Base-by-base conservation (phyloP, 169 alveolate species). In the Toxoplasma gondii region DNA sequence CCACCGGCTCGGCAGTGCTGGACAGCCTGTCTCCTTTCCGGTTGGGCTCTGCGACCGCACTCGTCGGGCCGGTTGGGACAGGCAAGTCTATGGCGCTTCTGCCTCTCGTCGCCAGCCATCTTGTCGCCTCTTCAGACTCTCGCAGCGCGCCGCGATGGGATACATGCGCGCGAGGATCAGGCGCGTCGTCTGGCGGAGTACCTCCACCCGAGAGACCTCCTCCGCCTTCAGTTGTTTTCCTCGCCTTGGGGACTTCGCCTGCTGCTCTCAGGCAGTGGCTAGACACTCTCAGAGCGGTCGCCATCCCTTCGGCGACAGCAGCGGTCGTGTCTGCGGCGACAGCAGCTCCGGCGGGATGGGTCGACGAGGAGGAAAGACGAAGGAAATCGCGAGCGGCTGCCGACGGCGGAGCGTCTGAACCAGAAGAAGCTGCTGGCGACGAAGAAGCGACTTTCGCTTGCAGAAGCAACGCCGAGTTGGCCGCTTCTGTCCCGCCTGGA, bases 51-150 rank as follows among this genome's bases (percentile, higher is more conserved):
- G 1, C 84, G 45, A 12, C 44, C 10, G 84, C 84, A 27, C 17
- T 74, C 84, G 39, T 74, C 39, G 84, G 84, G 39, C 84, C 84
- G 17, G 31, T 36, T 4, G 84, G 84, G 84, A 74, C 84, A 36
- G 84, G 84, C 49, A 74, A 74, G 43, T 34, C 84, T 1, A 31
- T 12, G 43, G 1, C 84, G n/a, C 84, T 74, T 27, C 49, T 74
- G 44, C 84, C 84, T 12, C 49, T 36, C 49, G 44, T 74, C 12
- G 84, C 84, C 84, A 31, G 27, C 39, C 84, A 74, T 44, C 49
- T 36, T 74, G 84, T 36, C 44, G 1, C 84, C 44, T 34, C 84
- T 74, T 31, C 84, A 4, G 43, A 2, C 44, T 74, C 84, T 44
- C n/a, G 41, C 84, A 24, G 82, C 67, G 67, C 67, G 67, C 67